Evolutionary conservation across 139 green algal species (phyloP).

Genomic region (Haematococcus lacustris): DNA sequence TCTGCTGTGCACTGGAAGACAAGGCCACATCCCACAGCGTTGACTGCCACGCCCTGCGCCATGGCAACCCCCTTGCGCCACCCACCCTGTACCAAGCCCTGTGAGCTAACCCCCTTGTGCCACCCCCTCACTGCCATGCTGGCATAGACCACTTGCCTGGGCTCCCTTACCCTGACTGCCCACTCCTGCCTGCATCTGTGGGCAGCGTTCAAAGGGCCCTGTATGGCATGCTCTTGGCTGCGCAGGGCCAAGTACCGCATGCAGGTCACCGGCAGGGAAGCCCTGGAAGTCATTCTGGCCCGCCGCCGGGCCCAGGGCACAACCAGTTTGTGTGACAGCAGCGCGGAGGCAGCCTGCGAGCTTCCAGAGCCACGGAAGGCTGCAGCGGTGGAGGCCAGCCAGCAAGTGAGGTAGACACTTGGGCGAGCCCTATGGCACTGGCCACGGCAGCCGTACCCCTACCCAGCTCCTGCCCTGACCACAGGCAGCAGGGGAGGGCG

Average conservation of each 20-base stretch:
- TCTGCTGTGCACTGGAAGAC: neutral
- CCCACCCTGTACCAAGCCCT: too few relatives aligned
- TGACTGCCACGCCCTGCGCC: too few relatives aligned
- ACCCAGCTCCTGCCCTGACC: too few relatives aligned
- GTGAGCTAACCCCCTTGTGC: too few relatives aligned
- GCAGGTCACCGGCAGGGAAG: conserved; percentile 41
- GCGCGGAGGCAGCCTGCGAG: neutral
- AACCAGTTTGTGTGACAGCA: neutral
- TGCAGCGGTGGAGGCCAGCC: too few relatives aligned
- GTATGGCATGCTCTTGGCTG: neutral
- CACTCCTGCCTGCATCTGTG: neutral
- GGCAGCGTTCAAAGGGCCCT: neutral
- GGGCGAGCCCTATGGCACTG: too few relatives aligned
- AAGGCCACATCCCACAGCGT: neutral
- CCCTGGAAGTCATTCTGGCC: conserved; percentile 28
- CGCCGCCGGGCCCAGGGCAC: neutral
- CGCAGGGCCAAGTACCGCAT: conserved; percentile 32
- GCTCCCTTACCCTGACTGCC: conserved; percentile 40
- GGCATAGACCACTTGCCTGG: neutral
- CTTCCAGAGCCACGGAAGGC: neutral
- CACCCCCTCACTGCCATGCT: neutral
- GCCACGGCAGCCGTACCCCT: too few relatives aligned
- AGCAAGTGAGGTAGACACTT: too few relatives aligned
- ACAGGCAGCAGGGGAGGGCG: too few relatives aligned
- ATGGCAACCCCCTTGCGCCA: too few relatives aligned